Evolutionary conservation across 495 filamentous ascomycete species (phyloP), one percentile per base, ranked within the genome.

Genomic region (Penicilliopsis zonata): DNA sequence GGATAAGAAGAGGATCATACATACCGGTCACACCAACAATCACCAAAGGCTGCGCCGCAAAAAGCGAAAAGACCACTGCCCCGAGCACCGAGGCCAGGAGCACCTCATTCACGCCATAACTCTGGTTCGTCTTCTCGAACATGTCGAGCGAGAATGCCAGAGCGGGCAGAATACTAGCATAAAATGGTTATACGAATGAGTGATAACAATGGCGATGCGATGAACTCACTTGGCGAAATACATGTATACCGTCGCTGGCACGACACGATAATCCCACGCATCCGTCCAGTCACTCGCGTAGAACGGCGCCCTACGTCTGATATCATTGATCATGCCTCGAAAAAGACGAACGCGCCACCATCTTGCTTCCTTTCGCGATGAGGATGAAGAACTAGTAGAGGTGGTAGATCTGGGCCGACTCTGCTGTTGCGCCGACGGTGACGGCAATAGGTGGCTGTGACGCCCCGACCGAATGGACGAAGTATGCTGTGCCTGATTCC

Each of bases 11-110:
- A n/a, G n/a, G n/a, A n/a, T n/a, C 13, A 17, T 20, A 50, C 61
- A 37, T 41, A 75, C 73, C 83, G 26, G 83, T 87, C n/a, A 93
- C 82, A 22, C 86, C 86, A 14, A 94, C 86, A 57, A 93, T 92
- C 13, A 82, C 78, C 43, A 90, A 48, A 18, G 83, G 83, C 50
- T 90, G 83, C 18, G 80, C 81, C 2, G 82, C 77, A 26, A 82
- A 61, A 9, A 87, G 40, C 4, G 78, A 62, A 45, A 90, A 90
- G 0, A 87, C 82, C 2, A 85, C 70, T 12, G 82, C 68, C 2
- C 78, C 83, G 15, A 87, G 61, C 14, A 86, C 82, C 10, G 81
- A 86, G 1, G 82, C 69, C 36, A 90, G 61, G 19, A 90, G 61
- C 10, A 85, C 82, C 51, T 90, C 83, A 49, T 90, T 90, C 23